These are phyloP conservation scores for Penicillium flavigenum DNA, from an alignment of 495 filamentous ascomycete genomes.

Conservation along the genomic window DNA sequence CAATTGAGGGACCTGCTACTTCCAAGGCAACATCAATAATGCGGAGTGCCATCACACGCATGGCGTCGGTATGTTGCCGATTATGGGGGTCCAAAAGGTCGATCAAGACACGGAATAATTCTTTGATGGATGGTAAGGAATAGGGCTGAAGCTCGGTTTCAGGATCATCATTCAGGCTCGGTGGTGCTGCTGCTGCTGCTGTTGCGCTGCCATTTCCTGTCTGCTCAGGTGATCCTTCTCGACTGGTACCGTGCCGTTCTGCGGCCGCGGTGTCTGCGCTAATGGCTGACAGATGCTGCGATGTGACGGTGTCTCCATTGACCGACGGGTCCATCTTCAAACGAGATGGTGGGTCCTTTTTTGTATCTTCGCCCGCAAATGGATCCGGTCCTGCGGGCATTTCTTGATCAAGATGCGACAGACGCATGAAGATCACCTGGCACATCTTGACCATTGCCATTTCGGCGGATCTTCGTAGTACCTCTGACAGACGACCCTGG, in stretches of 20 bases:
- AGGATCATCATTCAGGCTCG: constrained; percentile 36
- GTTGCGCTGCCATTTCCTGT: constrained; percentile 45
- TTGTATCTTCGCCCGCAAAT: constrained; percentile 53
- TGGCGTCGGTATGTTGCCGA: constrained; percentile 84
- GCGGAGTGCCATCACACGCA: constrained; percentile 93
- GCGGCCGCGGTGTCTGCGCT: constrained; percentile 41
- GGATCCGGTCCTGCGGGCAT: constrained; percentile 56
- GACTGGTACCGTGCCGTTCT: constrained; percentile 38
- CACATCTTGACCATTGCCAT: constrained; percentile 99
- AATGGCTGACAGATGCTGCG: constrained; percentile 46
- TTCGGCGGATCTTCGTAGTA: constrained; percentile 86
- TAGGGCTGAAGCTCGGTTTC: constrained; percentile 73
- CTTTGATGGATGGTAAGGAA: constrained; percentile 86
- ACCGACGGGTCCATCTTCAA: constrained; percentile 88
- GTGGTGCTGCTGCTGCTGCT: constrained; percentile 47
- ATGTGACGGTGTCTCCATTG: constrained; percentile 64
- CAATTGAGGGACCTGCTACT: constrained; percentile 93
- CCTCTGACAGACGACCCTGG: constrained; percentile 84
- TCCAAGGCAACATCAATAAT: constrained; percentile 98
- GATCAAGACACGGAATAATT: constrained; percentile 92
- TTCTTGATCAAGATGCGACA: constrained; percentile 82
- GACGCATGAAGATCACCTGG: constrained; percentile 90
- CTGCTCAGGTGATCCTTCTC: constrained; percentile 38
- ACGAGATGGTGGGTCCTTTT: constrained; percentile 47
- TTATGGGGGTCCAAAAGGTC: constrained; percentile 93